These are phyloP conservation scores for Thielaviopsis euricoi DNA, from an alignment of 2,329 filamentous ascomycete species.

Conservation along the genomic window DNA sequence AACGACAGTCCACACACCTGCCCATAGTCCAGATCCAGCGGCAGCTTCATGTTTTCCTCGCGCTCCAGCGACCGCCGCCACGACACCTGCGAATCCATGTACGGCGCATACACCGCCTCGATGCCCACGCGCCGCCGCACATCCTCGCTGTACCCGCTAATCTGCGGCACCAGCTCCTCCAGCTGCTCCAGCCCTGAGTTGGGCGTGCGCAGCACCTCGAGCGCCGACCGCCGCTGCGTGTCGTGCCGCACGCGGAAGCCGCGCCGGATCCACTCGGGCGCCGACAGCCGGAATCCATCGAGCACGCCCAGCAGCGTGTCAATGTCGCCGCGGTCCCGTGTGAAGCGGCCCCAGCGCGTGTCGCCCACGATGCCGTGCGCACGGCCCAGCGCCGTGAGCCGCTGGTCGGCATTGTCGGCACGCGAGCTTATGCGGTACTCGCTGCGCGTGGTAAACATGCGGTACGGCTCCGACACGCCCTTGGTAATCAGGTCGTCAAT, in stretches of 20 bases:
- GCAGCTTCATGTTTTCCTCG: conserved; percentile 62
- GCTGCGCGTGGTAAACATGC: conserved; percentile 93
- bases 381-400: conserved; percentile 66
- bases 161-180: conserved; percentile 36
- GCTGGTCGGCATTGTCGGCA: conserved; percentile 82
- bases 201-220: conserved; percentile 61
- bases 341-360: conserved; percentile 56
- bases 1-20: conserved; percentile 56
- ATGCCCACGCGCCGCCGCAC: conserved; percentile 59
- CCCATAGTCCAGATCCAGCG: conserved; percentile 61
- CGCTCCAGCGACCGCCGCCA: conserved; percentile 51
- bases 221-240: conserved; percentile 49
- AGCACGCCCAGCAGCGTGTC: conserved; percentile 47
- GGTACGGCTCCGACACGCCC: conserved; percentile 89
- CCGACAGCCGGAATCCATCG: conserved; percentile 36
- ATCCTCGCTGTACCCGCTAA: conserved; percentile 35
- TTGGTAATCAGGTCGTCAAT: conserved; percentile 96
- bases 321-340: conserved; percentile 49
- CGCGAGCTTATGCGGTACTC: conserved; percentile 89
- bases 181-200: conserved; percentile 43
- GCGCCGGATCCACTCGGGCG: conserved; percentile 48
- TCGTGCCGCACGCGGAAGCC: conserved; percentile 57
- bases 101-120: conserved; percentile 75
- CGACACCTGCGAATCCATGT: conserved; percentile 55
- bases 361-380: conserved; percentile 65